These are phyloP conservation scores for Nakazawaea ernobii DNA, from an alignment of 805 yeast genomes.

Conservation along the genomic window DNA sequence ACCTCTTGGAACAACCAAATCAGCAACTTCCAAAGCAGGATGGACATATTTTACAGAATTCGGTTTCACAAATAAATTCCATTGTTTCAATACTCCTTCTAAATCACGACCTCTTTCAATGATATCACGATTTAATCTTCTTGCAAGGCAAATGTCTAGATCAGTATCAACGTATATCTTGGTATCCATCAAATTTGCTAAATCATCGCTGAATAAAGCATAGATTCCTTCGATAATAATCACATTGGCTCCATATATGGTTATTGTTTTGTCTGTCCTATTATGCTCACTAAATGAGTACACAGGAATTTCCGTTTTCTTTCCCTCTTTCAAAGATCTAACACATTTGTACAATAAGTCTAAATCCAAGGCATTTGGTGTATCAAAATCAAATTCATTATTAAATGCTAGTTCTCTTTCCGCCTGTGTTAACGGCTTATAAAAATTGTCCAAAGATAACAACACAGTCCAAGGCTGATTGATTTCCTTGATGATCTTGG, in stretches of 20 bases:
- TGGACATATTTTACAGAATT: conserved; percentile 71
- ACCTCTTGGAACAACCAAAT: conserved; percentile 87
- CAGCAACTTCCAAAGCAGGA: conserved; percentile 76
- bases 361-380: conserved; percentile 78
- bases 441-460: conserved; percentile 86
- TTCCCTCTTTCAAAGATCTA: conserved; percentile 63
- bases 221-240: conserved; percentile 89
- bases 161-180: conserved; percentile 93
- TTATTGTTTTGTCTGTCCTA: conserved; percentile 56
- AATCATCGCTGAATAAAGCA: conserved; percentile 65
- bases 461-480: conserved; percentile 95
- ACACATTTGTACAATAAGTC: conserved; percentile 65
- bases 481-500: conserved; percentile 65
- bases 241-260: conserved; percentile 91
- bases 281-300: conserved; percentile 62
- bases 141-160: conserved; percentile 83
- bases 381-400: conserved; percentile 78
- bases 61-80: conserved; percentile 91
- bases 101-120: conserved; percentile 81
- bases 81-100: conserved; percentile 76
- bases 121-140: conserved; percentile 84
- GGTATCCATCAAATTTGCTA: conserved; percentile 73
- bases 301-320: conserved; percentile 58
- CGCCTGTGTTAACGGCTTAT: conserved; percentile 63
- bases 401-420: conserved; percentile 59